Evolutionary conservation across 768 basidiomycete species (phyloP).

Genomic region (Hericium rajendrae): DNA sequence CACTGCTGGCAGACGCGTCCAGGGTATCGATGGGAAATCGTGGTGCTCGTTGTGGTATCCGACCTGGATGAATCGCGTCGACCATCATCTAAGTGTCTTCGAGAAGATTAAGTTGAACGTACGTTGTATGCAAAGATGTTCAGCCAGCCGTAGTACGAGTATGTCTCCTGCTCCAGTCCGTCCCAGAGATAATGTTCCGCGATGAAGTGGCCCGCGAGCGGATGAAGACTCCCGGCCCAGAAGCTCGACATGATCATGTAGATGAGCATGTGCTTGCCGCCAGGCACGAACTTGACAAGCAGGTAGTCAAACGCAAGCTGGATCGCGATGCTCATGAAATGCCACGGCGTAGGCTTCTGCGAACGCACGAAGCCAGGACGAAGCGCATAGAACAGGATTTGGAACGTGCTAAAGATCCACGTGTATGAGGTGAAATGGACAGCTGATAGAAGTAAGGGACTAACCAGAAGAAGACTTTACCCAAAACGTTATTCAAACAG

Average conservation of each 20-base stretch:
- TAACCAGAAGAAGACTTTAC: slow-evolving; percentile 96
- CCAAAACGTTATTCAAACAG: slow-evolving; percentile 87
- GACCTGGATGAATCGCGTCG: slow-evolving; percentile 40
- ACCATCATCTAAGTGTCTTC: slow-evolving; percentile 1
- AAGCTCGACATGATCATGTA: slow-evolving; percentile 88
- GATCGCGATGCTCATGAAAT: slow-evolving; percentile 61
- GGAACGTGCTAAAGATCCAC: slow-evolving; percentile 64
- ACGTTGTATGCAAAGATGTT: slow-evolving; percentile 93
- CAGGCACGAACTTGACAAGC: slow-evolving; percentile 38
- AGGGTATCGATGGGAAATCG: slow-evolving; percentile 93
- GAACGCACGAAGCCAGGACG: slow-evolving; percentile 87
- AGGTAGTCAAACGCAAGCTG: slow-evolving; percentile 68
- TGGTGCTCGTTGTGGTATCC: slow-evolving; percentile 99
- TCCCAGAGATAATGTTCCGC: slow-evolving; percentile 97
- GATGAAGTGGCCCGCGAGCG: slow-evolving; percentile 95
- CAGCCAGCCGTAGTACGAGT: slow-evolving; percentile 89
- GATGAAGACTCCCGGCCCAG: slow-evolving; percentile 94
- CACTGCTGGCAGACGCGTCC: slow-evolving; percentile 86
- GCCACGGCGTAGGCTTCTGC: slow-evolving; percentile 78
- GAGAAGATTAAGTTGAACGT: slow-evolving; percentile 19
- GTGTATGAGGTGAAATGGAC: background rate
- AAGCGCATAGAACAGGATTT: slow-evolving; percentile 96
- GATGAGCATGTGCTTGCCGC: slow-evolving; percentile 42
- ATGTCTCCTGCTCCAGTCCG: slow-evolving; percentile 88
- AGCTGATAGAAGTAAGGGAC: background rate